A percentile compares a stretch with the other conserved stretches of the same genome.
Conservation (phyloP, 2,329 filamentous ascomycete genomes). For the Exophiala sp. region DNA sequence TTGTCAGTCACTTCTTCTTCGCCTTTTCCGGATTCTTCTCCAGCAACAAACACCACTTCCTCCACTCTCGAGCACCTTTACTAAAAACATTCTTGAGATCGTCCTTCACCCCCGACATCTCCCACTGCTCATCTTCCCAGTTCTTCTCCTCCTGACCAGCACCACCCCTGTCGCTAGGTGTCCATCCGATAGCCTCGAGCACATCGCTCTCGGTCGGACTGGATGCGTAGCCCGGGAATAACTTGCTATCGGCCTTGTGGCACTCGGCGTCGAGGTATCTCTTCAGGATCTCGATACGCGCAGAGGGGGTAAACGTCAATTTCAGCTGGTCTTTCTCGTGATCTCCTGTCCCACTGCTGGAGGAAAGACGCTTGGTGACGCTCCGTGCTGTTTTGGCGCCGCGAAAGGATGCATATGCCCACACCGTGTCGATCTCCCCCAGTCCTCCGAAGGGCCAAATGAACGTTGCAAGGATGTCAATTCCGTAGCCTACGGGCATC, state of each 20-base stretch:
- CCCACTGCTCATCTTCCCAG: conserved; percentile 44
- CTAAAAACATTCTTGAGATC: conserved; percentile 37
- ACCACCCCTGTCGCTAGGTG: conserved; percentile 33
- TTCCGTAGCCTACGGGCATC: conserved; percentile 32
- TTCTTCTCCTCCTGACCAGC: conserved; percentile 29
- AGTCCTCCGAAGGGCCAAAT: conserved; percentile 34
- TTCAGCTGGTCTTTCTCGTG: conserved; percentile 33
- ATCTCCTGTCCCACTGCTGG: conserved; percentile 7
- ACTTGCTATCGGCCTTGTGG: conserved; percentile 33
- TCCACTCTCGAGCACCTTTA: conserved; percentile 41
- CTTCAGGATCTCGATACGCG: conserved; percentile 35
- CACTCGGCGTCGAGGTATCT: conserved; percentile 39
- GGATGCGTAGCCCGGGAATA: conserved; percentile 33
- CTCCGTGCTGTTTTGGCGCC: conserved; percentile 39
- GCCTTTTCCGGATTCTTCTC: conserved; percentile 38
- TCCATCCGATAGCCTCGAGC: conserved; percentile 42
- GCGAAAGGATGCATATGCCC: conserved; percentile 32
- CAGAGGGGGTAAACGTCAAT: conserved; percentile 35
- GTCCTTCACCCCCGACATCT: conserved; percentile 38
- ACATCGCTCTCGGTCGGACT: conserved; percentile 38
- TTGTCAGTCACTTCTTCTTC: conserved; percentile 33
- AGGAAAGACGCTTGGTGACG: conserved; percentile 37
- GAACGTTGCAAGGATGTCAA: conserved; percentile 26
- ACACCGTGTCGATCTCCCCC: conserved; percentile 32
- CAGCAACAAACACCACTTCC: conserved; percentile 36